phyloP scores from a whole-genome alignment of 164 flowering plant species.

The Cinnamomum micranthum region DNA sequence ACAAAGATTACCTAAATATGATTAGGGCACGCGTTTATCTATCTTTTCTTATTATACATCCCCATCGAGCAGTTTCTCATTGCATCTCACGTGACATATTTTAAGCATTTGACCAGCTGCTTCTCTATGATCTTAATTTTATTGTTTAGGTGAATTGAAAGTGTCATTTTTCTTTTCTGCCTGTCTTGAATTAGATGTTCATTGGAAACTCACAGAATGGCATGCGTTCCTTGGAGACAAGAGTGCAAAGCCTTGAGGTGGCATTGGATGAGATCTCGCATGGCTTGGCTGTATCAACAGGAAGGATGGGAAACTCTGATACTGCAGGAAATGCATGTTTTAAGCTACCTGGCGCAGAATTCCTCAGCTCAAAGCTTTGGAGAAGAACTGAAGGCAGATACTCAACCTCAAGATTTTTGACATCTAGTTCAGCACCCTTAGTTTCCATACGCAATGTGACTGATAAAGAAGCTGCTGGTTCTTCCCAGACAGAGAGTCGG shows the following conservation, averaged over 20 bases:
- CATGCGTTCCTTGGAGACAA: constrained; percentile 77
- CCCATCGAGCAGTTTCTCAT: neutral
- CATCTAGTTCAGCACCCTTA: constrained; percentile 31
- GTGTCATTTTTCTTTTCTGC: neutral
- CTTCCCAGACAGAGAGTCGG: constrained; percentile 28
- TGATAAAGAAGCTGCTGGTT: constrained; percentile 31
- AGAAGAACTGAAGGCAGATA: constrained; percentile 53
- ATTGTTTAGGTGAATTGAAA: neutral
- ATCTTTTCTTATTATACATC: neutral
- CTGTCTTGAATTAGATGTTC: constrained; percentile 44
- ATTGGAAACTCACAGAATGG: constrained; percentile 86
- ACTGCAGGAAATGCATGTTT: constrained; percentile 53
- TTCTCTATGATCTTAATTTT: neutral
- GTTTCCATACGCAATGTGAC: constrained; percentile 28
- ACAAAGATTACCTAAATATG: too few relatives aligned
- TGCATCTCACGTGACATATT: neutral
- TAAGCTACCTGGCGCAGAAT: constrained; percentile 72
- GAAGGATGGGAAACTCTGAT: constrained; percentile 43
- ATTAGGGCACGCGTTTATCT: too few relatives aligned
- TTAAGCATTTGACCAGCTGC: neutral
- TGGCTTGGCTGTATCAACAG: constrained; percentile 68
- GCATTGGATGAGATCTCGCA: constrained; percentile 79
- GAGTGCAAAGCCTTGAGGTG: constrained; percentile 85
- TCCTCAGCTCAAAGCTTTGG: constrained; percentile 84
- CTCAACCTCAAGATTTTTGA: constrained; percentile 36